Evolutionary conservation across 352 stramenopile species (phyloP).

Genomic region (Pythium aristosporum): DNA sequence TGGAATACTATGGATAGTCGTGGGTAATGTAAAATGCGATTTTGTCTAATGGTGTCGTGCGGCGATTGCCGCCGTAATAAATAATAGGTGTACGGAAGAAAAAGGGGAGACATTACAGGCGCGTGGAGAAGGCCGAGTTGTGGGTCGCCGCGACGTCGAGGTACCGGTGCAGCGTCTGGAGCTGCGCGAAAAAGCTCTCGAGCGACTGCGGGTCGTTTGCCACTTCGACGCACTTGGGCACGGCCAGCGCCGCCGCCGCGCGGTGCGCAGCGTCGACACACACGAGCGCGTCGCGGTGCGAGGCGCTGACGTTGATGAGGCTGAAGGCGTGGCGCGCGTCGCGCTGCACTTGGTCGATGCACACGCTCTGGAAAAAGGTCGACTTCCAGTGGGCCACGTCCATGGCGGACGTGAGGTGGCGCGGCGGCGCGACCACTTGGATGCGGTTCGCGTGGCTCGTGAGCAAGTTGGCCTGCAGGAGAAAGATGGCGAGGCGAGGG

Average conservation of each 20-base stretch:
- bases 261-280: slow-evolving; percentile 37
- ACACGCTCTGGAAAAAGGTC: slow-evolving; percentile 44
- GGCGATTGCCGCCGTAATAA: slow-evolving; percentile 1
- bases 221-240: slow-evolving; percentile 39
- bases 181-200: slow-evolving; percentile 59
- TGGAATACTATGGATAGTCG: too few relatives aligned
- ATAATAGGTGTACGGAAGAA: neutral
- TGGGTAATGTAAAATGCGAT: neutral
- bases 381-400: slow-evolving; percentile 45
- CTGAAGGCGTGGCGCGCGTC: slow-evolving; percentile 31
- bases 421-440: slow-evolving; percentile 39
- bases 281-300: slow-evolving; percentile 24
- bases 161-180: slow-evolving; percentile 50
- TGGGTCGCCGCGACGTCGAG: slow-evolving; percentile 35
- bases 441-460: slow-evolving; percentile 26
- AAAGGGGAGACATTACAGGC: slow-evolving; percentile 25
- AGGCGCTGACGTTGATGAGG: slow-evolving; percentile 45
- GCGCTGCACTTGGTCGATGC: slow-evolving; percentile 24
- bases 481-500: slow-evolving; percentile 39
- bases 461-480: slow-evolving; percentile 30
- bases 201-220: slow-evolving; percentile 27
- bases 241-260: slow-evolving; percentile 28
- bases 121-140: slow-evolving; percentile 38
- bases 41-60: slow-evolving; percentile 1
- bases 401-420: slow-evolving; percentile 33